These are phyloP conservation scores for Protomyces pachydermus DNA, from an alignment of 1,139 yeast species.

Conservation along the genomic window DNA sequence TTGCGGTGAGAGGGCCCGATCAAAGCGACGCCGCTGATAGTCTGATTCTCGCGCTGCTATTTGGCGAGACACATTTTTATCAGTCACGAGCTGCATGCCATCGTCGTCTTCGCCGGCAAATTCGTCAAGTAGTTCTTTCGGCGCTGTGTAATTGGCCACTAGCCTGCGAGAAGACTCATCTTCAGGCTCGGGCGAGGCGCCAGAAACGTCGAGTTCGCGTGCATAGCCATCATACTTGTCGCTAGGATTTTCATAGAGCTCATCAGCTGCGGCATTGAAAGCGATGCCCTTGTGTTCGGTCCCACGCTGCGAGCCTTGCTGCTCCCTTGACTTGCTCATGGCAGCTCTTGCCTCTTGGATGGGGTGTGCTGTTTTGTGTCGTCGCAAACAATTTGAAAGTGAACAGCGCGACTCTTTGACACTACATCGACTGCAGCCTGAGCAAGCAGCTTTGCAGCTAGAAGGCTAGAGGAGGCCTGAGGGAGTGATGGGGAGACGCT, in stretches of 20 bases:
- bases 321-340: too few species aligned
- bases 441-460: background rate
- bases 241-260: constrained; percentile 7
- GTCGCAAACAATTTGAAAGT: background rate
- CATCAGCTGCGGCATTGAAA: constrained; percentile 11
- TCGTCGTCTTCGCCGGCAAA: constrained; percentile 38
- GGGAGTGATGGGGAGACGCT: constrained; percentile 21
- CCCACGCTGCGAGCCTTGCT: background rate
- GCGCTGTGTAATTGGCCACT: constrained; percentile 40
- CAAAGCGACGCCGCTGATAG: constrained; percentile 45
- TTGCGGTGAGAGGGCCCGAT: constrained; percentile 37
- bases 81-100: constrained; percentile 28
- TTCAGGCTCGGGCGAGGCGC: constrained; percentile 2
- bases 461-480: background rate
- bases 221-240: constrained; percentile 19
- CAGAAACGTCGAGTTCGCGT: background rate
- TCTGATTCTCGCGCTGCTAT: constrained; percentile 42
- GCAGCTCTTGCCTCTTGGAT: background rate
- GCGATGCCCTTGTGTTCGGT: constrained; percentile 11
- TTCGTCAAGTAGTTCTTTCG: constrained; percentile 37
- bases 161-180: constrained; percentile 26
- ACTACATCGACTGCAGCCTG: too few species aligned
- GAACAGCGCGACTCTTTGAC: too few species aligned
- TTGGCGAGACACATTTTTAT: constrained; percentile 32
- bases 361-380: constrained; percentile 1